phyloP scores from a whole-genome alignment of 306 rosid species.

The Quercus robur region DNA sequence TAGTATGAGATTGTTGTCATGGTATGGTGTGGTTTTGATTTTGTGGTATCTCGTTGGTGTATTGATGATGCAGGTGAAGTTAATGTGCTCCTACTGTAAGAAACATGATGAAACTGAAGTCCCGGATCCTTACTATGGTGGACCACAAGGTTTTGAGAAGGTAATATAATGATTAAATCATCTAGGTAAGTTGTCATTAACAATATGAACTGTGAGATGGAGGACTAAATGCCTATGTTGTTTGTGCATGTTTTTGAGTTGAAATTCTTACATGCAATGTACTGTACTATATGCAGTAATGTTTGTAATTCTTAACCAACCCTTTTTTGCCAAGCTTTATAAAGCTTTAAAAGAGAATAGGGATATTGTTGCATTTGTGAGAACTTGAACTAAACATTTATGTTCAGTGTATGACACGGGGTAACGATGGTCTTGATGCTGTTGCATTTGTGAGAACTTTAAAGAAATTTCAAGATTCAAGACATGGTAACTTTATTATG shows the following conservation, averaged over 20 bases:
- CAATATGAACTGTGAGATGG: not conserved
- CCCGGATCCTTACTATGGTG: constrained; percentile 95
- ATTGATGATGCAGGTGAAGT: constrained; percentile 56
- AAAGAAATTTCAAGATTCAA: not conserved
- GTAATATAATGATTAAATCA: constrained; percentile 31
- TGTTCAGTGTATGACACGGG: not conserved
- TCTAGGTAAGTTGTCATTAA: not conserved
- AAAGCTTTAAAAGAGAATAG: not conserved
- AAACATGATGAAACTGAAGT: constrained; percentile 76
- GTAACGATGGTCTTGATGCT: not conserved
- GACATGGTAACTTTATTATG: not conserved
- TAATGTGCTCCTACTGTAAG: constrained; percentile 89
- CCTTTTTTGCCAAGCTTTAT: not conserved
- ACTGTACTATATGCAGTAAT: not conserved
- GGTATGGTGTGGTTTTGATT: not conserved
- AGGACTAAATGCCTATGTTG: not conserved
- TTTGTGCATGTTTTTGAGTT: not conserved
- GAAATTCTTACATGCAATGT: not conserved
- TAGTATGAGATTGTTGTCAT: not conserved
- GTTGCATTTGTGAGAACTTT: not conserved
- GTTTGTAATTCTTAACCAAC: not conserved
- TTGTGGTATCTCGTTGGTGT: constrained; percentile 7
- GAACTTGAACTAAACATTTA: not conserved
- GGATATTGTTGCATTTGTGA: not conserved
- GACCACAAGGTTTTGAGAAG: constrained; percentile 90